A percentile compares a stretch with the other conserved stretches of the same genome.
Evolutionary conservation across 1,284 basidiomycete genomes (phyloP).

Genomic region (Ustilago curta): DNA sequence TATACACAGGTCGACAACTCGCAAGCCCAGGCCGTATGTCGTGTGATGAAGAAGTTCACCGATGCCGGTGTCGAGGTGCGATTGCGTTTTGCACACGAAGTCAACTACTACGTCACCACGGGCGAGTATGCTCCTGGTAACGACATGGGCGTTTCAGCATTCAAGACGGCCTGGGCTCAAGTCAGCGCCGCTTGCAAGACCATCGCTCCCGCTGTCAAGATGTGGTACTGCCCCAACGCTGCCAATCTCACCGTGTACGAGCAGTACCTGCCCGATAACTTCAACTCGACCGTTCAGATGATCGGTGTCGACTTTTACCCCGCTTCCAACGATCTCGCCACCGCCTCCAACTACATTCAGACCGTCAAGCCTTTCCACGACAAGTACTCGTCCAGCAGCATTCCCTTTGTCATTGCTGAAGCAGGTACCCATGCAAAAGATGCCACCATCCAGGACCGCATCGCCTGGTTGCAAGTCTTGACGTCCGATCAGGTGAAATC

Average conservation of each 20-base stretch:
- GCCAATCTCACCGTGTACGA: constrained; percentile 38
- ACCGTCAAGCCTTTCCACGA: constrained; percentile 69
- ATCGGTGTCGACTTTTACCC: constrained; percentile 69
- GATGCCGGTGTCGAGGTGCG: constrained; percentile 69
- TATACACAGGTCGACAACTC: constrained; percentile 60
- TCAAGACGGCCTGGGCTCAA: constrained; percentile 69
- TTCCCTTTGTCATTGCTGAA: constrained; percentile 70
- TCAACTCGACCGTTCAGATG: constrained; percentile 50
- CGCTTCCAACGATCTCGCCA: constrained; percentile 39
- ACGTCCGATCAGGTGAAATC: constrained; percentile 46
- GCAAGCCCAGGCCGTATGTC: constrained; percentile 65
- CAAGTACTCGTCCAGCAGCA: constrained; percentile 48
- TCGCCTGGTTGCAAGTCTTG: constrained; percentile 64
- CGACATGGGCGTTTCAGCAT: constrained; percentile 60
- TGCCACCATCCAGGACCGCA: constrained; percentile 39
- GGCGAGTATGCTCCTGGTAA: constrained; percentile 32
- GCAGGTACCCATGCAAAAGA: constrained; percentile 53
- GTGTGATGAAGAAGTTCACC: constrained; percentile 70
- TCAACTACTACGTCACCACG: constrained; percentile 51
- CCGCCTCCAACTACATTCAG: constrained; percentile 55
- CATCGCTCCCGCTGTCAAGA: constrained; percentile 68
- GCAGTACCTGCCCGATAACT: constrained; percentile 48
- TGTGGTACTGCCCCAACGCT: constrained; percentile 61
- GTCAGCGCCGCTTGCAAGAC: constrained; percentile 62
- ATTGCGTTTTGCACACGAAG: constrained; percentile 69